Evolutionary conservation across 1,284 basidiomycete genomes (phyloP), one percentile per base, ranked within the genome.

Genomic region (Moesziomyces parantarcticus): DNA sequence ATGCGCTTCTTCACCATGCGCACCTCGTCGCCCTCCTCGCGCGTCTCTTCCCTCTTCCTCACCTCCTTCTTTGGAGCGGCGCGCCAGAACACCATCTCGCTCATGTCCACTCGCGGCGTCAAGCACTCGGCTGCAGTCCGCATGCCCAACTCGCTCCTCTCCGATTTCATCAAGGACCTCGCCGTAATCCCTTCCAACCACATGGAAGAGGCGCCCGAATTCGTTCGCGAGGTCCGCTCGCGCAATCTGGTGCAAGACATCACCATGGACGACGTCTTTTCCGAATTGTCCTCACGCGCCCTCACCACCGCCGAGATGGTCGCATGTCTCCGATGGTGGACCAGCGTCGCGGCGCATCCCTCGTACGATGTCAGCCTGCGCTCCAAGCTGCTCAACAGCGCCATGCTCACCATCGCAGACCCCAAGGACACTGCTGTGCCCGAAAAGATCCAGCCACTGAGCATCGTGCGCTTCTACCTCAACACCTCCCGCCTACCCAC

Each of bases 261-360:
- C 66, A 89, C 89, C 0, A 92, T 97, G 78, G 87, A 89, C 20
- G 97, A 99, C 81, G 92, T 98, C 20, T 86, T 98, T 50, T 85
- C 87, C 51, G 93, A 97, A 82, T 87, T 99, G 7, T 88, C 88
- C 16, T 84, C 87, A 3, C 87, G 92, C 14, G 91, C 95, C 1
- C 87, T 99, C 20, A 84, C 84, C 0, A 89, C 92, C 73, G 85
- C 87, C 14, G 94, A 98, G 84, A 91, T 92, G 86, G 84, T 90
- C 21, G 90, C 90, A 5, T 95, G 92, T 83, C 86, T 98, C 70
- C 88, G 89, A 60, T 99, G 96, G 96, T 97, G 94, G 92, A 89
- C 91, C 54, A 84, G 85, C 23, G 84, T 93, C 16, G 89, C 89
- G 42, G 87, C 76, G 2, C 50, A 84, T 58, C 76, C 80, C 5